Base-by-base conservation (phyloP, 2,329 filamentous ascomycete species). In the Dothiorella sarmentorum region DNA sequence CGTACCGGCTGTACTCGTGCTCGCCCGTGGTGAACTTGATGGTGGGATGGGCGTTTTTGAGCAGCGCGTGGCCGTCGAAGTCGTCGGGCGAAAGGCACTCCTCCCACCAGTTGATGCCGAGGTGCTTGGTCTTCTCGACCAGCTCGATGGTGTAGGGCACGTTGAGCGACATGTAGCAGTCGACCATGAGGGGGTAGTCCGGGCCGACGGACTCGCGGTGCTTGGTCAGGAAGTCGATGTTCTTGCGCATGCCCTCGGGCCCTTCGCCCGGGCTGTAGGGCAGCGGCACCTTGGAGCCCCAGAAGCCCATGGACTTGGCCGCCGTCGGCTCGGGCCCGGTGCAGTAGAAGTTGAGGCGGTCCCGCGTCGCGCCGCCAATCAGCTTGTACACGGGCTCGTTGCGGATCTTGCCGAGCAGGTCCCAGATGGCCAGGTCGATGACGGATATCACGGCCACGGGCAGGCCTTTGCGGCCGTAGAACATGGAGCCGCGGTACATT, bases 31-130 rank as follows among this genome's bases (percentile, higher is more conserved):
- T 97, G 79, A 97, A 97, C 75, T 95, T 96, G 75, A 93, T 80
- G 2, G 87, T 88, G 0, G 92, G 92, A 71, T 96, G 91, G 1
- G 92, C 92, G 51, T 87, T 85, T 81, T 97, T 97, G 77, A 97
- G 86, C 71, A 91, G 85, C 64, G 85, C 88, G 68, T 95, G 95
- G 59, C 92, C 92, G 67, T 96, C 92, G 47, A 89, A 90, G 77
- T 97, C 92, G 73, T 97, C 92, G 10, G 92, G 92, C 27, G 87
- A 89, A 62, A 97, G 78, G 64, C 91, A 95, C 78, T 97, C 92
- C 78, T 97, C 92, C 91, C 91, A 96, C 92, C 92, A 97, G 78
- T 96, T 91, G 72, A 97, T 92, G 73, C 93, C 83, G 64, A 96
- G 82, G 65, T 91, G 86, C 66, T 90, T 84, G 70, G 88, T 91